phyloP scores from a whole-genome alignment of 225 moss, liverwort and hornwort species.

The Bryoerythrophyllum caledonicum region DNA sequence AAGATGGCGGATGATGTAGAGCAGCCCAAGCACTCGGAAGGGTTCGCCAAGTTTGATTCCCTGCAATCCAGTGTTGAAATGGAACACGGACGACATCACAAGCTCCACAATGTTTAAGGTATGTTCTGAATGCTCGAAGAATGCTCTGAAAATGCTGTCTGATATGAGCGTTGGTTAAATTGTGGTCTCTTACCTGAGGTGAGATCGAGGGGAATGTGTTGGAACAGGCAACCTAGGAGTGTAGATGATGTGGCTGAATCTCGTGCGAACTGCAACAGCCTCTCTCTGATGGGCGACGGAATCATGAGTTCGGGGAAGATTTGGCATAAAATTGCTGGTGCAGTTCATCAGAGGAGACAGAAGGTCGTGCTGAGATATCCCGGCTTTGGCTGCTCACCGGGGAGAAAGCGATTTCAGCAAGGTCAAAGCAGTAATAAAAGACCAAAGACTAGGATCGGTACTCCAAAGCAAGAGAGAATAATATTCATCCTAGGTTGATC shows the following conservation, averaged over 20 bases:
- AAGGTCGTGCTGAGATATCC: conserved; percentile 15
- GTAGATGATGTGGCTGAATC: conserved; percentile 74
- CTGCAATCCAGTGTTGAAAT: too few species aligned
- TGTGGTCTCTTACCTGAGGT: conserved; percentile 45
- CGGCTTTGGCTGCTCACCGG: conserved; percentile 21
- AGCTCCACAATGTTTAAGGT: too few species aligned
- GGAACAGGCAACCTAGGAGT: conserved; percentile 88
- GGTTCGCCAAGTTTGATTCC: too few species aligned
- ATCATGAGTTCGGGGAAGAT: conserved; percentile 16
- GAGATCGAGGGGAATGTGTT: conserved; percentile 83
- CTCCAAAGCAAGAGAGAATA: too few species aligned
- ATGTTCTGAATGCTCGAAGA: too few species aligned
- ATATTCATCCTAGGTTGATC: neutral
- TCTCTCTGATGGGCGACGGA: conserved; percentile 70
- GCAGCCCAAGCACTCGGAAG: too few species aligned
- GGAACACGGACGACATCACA: too few species aligned
- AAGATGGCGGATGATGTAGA: too few species aligned
- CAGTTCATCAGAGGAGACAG: conserved; percentile 20
- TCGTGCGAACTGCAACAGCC: conserved; percentile 78
- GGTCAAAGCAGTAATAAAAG: too few species aligned
- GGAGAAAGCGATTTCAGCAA: conserved; percentile 11
- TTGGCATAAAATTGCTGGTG: conserved; percentile 12
- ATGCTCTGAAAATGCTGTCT: too few species aligned
- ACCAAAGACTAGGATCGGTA: too few species aligned
- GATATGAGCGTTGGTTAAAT: conserved; percentile 3